phyloP scores from a whole-genome alignment of 2,329 filamentous ascomycete genomes.

The Fusarium setosum region DNA sequence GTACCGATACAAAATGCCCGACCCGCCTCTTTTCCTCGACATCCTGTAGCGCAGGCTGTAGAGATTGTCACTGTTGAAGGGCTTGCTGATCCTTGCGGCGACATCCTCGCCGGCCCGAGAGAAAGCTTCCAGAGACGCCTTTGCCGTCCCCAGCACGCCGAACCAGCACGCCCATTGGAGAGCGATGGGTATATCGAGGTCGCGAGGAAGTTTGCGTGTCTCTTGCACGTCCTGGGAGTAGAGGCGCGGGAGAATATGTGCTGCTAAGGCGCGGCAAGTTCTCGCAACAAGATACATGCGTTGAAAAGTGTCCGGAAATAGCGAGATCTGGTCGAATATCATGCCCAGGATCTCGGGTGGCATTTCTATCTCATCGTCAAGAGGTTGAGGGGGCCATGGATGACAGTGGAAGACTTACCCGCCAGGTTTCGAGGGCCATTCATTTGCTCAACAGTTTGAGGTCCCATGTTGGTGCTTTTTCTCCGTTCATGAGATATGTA shows the following conservation, averaged over 20 bases:
- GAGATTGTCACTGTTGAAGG: conserved; percentile 14
- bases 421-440: background rate
- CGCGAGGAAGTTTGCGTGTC: background rate
- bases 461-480: background rate
- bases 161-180: conserved; percentile 35
- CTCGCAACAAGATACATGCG: conserved; percentile 7
- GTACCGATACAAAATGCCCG: conserved; percentile 9
- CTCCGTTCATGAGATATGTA: too few species aligned
- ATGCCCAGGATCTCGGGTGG: conserved; percentile 21
- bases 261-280: conserved; percentile 17
- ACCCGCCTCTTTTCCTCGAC: background rate
- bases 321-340: conserved; percentile 19
- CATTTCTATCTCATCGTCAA: conserved; percentile 16
- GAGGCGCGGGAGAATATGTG: conserved; percentile 8
- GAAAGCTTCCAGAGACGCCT: conserved; percentile 20
- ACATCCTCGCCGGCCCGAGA: background rate
- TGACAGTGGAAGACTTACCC: background rate
- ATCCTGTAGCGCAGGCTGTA: conserved; percentile 18
- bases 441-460: background rate
- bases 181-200: conserved; percentile 14
- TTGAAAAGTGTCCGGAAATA: conserved; percentile 7
- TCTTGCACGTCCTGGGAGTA: conserved; percentile 20
- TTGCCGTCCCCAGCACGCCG: conserved; percentile 13
- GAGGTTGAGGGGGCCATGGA: background rate
- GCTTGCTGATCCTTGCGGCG: conserved; percentile 5